These are phyloP conservation scores for Meripilus lineatus DNA, from an alignment of 1,284 basidiomycete genomes.

Conservation along the genomic window DNA sequence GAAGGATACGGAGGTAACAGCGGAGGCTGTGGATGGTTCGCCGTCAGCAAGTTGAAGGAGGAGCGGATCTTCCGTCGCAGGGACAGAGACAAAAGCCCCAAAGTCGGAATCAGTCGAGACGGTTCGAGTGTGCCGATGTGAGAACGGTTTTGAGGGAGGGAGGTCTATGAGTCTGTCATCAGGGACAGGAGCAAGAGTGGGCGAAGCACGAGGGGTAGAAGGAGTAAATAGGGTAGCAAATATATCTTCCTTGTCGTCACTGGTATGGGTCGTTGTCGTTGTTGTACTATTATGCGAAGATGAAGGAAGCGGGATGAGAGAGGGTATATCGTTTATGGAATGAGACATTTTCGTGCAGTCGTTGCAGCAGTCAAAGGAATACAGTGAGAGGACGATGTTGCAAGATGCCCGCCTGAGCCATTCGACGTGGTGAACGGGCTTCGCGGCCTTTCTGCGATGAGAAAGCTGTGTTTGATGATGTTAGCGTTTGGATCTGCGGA, in stretches of 20 bases:
- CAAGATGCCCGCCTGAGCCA: too few relatives aligned
- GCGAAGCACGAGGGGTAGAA: conserved; percentile 37
- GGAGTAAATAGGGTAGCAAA: conserved; percentile 42
- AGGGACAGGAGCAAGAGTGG: conserved; percentile 15
- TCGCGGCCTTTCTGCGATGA: too few relatives aligned
- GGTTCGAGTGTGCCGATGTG: conserved; percentile 13
- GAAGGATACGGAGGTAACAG: conserved; percentile 15
- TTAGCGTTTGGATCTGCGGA: too few relatives aligned
- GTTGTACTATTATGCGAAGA: too few relatives aligned
- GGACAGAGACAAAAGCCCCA: conserved; percentile 64
- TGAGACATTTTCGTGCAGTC: too few relatives aligned
- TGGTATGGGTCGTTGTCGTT: too few relatives aligned
- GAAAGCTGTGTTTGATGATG: too few relatives aligned
- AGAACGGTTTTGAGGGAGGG: conserved; percentile 5
- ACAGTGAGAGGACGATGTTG: too few relatives aligned
- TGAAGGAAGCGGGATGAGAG: too few relatives aligned
- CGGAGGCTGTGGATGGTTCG: conserved; percentile 12
- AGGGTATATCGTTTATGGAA: too few relatives aligned
- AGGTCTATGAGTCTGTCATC: neutral
- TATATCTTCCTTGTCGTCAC: conserved; percentile 35
- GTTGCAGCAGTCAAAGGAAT: too few relatives aligned
- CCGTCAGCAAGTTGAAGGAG: neutral
- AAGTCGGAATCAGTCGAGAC: conserved; percentile 48
- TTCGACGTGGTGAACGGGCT: too few relatives aligned
- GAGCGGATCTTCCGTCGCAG: conserved; percentile 50